phyloP scores from a whole-genome alignment of 805 yeast genomes.

The Hanseniaspora hatyaiensis region DNA sequence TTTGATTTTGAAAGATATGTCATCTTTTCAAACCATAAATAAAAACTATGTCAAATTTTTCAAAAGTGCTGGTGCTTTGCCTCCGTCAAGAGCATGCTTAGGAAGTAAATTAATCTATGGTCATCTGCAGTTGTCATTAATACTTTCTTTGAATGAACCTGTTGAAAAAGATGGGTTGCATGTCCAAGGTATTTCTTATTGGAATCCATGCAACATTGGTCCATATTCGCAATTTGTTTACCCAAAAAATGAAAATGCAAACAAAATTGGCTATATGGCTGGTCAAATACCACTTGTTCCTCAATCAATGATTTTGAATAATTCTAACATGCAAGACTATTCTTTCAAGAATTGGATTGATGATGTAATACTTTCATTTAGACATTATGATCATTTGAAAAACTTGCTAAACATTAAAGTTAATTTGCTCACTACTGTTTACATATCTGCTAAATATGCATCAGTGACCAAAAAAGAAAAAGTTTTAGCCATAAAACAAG shows the following conservation, averaged over 20 bases:
- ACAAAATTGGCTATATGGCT: slow-evolving; percentile 50
- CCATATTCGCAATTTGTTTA: slow-evolving; percentile 82
- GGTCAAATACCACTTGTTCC: slow-evolving; percentile 91
- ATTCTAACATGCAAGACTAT: slow-evolving; percentile 21
- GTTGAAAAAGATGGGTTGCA: slow-evolving; percentile 57
- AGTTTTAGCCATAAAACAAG: neutral
- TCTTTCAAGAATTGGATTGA: slow-evolving; percentile 13
- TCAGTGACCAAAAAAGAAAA: neutral
- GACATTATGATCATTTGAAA: slow-evolving; percentile 59
- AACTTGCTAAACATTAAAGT: slow-evolving; percentile 17
- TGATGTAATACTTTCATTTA: slow-evolving; percentile 50
- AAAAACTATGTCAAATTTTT: slow-evolving; percentile 47
- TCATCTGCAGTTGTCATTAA: slow-evolving; percentile 50
- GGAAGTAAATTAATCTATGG: slow-evolving; percentile 41
- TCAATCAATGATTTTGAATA: slow-evolving; percentile 45
- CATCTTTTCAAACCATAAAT: slow-evolving; percentile 51
- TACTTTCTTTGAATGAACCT: slow-evolving; percentile 29
- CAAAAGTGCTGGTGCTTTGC: slow-evolving; percentile 39
- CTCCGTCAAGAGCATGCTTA: slow-evolving; percentile 84
- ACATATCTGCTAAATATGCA: neutral
- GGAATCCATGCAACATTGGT: slow-evolving; percentile 98
- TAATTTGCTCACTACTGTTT: slow-evolving; percentile 1
- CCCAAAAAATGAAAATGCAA: slow-evolving; percentile 32
- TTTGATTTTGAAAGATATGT: slow-evolving; percentile 53
- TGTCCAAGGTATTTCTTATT: slow-evolving; percentile 83